Evolutionary conservation across 495 filamentous ascomycete genomes (phyloP).

Genomic region (Venustampulla echinocandica): DNA sequence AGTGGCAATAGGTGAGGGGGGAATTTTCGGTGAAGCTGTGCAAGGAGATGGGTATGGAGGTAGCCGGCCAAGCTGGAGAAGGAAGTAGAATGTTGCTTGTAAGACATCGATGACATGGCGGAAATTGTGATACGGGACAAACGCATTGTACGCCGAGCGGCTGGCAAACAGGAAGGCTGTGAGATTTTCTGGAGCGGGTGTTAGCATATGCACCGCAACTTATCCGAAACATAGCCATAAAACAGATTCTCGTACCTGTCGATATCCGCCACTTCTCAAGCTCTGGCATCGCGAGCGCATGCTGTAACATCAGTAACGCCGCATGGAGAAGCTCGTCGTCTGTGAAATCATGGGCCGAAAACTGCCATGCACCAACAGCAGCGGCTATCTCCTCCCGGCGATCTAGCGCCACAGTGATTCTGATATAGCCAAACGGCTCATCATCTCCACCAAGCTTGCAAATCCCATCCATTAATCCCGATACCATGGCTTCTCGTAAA

Average conservation of each 20-base stretch:
- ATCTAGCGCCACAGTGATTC: constrained; percentile 42
- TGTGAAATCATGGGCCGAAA: constrained; percentile 78
- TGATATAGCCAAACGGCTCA: constrained; percentile 33
- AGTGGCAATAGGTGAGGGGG: constrained; percentile 49
- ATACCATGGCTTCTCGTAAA: constrained; percentile 78
- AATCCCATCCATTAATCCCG: constrained; percentile 83
- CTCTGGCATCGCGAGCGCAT: constrained; percentile 76
- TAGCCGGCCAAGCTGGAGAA: constrained; percentile 72
- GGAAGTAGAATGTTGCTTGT: constrained; percentile 86
- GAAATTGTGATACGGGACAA: constrained; percentile 98
- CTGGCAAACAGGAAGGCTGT: constrained; percentile 74
- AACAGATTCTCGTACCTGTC: constrained; percentile 44
- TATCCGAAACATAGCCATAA: constrained; percentile 18
- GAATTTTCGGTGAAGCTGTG: constrained; percentile 6
- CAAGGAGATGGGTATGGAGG: constrained; percentile 49
- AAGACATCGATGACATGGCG: constrained; percentile 93
- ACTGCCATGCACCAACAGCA: constrained; percentile 74
- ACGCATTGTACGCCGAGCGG: constrained; percentile 81
- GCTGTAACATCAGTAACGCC: constrained; percentile 76
- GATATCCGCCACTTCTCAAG: constrained; percentile 70
- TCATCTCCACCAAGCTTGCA: constrained; percentile 56
- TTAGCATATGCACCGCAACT: constrained; percentile 14
- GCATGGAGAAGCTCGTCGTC: constrained; percentile 82
- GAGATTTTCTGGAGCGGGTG: constrained; percentile 35
- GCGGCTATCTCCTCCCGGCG: constrained; percentile 53